These are phyloP conservation scores for Aspergillus sp. DNA, from an alignment of 2,329 filamentous ascomycete species.

Conservation along the genomic window DNA sequence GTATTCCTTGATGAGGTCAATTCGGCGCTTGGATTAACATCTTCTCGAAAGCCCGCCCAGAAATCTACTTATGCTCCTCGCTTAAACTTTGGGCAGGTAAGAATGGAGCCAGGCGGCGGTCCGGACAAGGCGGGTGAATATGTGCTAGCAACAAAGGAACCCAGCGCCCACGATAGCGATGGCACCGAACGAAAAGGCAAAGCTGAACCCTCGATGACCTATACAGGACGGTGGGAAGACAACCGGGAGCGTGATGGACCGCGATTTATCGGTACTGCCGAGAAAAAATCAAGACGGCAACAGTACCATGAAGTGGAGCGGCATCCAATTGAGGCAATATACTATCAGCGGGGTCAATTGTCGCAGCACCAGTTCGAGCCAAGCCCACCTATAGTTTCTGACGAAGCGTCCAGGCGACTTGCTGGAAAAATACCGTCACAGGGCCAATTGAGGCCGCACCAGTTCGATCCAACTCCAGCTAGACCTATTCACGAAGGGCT, in stretches of 20 bases:
- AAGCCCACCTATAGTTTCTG: too few species aligned
- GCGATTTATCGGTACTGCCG: too few species aligned
- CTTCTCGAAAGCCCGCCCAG: background rate
- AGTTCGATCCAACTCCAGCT: too few species aligned
- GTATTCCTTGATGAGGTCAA: background rate
- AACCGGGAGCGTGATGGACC: too few species aligned
- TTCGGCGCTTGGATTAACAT: background rate
- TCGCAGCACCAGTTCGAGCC: too few species aligned
- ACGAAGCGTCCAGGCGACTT: background rate
- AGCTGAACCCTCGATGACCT: too few species aligned
- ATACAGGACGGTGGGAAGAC: background rate
- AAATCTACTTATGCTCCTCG: background rate
- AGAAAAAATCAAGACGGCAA: too few species aligned
- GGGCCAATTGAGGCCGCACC: too few species aligned
- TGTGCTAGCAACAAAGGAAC: background rate
- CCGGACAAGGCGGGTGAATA: background rate
- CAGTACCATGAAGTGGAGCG: too few species aligned
- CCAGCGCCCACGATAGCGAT: background rate
- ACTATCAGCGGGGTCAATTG: too few species aligned
- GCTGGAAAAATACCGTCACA: background rate
- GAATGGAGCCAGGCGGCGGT: background rate
- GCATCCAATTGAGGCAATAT: background rate
- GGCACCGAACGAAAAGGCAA: background rate
- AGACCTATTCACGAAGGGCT: too few species aligned
- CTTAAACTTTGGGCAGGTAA: background rate